phyloP scores from a whole-genome alignment of 768 basidiomycete genomes.

The Hydnomerulius pinastri region DNA sequence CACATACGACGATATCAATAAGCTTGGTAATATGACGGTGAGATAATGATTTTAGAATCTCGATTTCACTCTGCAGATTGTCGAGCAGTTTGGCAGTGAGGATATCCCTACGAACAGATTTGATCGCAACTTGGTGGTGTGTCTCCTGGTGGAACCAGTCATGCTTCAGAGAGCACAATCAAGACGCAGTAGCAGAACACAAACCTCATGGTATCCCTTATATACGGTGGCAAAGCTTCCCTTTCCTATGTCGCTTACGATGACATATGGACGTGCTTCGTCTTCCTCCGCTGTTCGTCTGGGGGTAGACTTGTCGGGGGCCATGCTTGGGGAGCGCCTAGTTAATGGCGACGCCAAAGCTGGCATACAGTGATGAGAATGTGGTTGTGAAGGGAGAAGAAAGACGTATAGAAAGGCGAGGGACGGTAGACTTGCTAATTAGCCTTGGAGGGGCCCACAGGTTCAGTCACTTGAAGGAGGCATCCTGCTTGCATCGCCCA shows the following conservation, averaged over 20 bases:
- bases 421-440: constrained; percentile 21
- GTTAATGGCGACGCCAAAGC: constrained; percentile 17
- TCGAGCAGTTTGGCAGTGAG: constrained; percentile 92
- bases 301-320: constrained; percentile 26
- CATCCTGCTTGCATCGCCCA: constrained; percentile 19
- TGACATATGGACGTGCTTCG: constrained; percentile 75
- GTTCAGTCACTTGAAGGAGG: constrained; percentile 14
- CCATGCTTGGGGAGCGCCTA: constrained; percentile 24
- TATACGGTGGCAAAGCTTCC: constrained; percentile 97
- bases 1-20: constrained; percentile 85
- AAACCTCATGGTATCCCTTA: constrained; percentile 87
- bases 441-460: constrained; percentile 21
- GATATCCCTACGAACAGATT: constrained; percentile 87
- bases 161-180: background rate
- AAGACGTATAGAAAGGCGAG: constrained; percentile 1
- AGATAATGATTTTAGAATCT: constrained; percentile 90
- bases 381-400: constrained; percentile 13
- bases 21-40: constrained; percentile 93
- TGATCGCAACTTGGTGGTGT: constrained; percentile 83
- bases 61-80: constrained; percentile 97
- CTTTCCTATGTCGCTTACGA: constrained; percentile 76
- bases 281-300: constrained; percentile 55
- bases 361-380: constrained; percentile 19
- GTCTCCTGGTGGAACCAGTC: constrained; percentile 57
- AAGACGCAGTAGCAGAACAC: constrained; percentile 26